Evolutionary conservation across 345 rosid species (phyloP), one percentile per base, ranked within the genome.

Genomic region (Punica granatum): DNA sequence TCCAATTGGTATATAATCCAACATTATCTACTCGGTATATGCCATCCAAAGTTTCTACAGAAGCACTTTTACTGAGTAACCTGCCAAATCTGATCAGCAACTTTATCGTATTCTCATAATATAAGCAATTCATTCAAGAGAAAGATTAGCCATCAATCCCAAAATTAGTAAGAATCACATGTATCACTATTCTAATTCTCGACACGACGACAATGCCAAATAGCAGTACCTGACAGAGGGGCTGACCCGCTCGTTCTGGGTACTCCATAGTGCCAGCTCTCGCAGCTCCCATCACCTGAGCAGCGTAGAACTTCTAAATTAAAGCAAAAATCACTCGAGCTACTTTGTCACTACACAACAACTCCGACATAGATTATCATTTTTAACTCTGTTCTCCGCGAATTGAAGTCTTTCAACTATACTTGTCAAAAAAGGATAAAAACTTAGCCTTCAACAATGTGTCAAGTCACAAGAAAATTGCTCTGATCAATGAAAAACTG

Each of bases 171-270:
- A 56, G 61, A 26, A 56, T n/a, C 26, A 30, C 34, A 26, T 12
- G 2, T 30, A 56, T 56, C 61, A 28, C 26, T 12, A 56, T 12
- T 26, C 25, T 25, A 28, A 30, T 56, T 30, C 61, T 28, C 10
- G n/a, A 51, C 1, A 1, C n/a, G 30, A 10, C 48, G 32, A n/a
- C 12, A 26, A 7, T 7, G 33, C 34, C 61, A 48, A 54, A 42
- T 28, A 1, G 26, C 1, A 67, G 69, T 75, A 95, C 99, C 99
- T 90, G 93, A 73, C 99, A 95, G 36, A 76, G 65, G 0, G 97
- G 92, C 70, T 90, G 88, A 65, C 94, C 97, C 18, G 66, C 70
- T 61, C 98, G 83, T 81, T 90, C 99, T 0, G 97, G 98, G 62
- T 72, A 88, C 72, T 88, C 90, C 32, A 70, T 85, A 33, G 80